Evolutionary conservation across 2,329 filamentous ascomycete genomes (phyloP).

Genomic region (Penicillium sclerotiorum): DNA sequence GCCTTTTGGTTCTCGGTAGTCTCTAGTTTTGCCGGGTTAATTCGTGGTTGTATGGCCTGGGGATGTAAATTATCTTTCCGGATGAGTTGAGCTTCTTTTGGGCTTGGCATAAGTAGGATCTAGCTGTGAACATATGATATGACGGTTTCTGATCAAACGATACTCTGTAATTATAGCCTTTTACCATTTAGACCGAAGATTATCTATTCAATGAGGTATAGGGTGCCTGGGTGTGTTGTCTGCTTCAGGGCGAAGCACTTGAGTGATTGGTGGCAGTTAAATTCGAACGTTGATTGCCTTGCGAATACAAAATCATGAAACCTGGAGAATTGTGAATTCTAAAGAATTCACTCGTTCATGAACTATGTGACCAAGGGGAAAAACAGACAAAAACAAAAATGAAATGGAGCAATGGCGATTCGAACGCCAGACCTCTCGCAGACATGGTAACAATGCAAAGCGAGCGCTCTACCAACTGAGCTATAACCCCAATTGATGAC

Average conservation of each 20-base stretch:
- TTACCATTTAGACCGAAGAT: too few species aligned
- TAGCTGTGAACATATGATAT: neutral
- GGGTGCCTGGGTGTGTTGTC: too few species aligned
- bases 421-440: conserved; percentile 1
- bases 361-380: too few species aligned
- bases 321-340: too few species aligned
- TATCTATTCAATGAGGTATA: too few species aligned
- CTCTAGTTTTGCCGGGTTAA: neutral
- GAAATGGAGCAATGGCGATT: neutral
- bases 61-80: neutral
- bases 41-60: neutral
- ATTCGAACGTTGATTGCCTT: too few species aligned
- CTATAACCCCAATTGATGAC: neutral
- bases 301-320: too few species aligned
- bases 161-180: too few species aligned
- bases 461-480: conserved; percentile 1
- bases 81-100: neutral
- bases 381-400: neutral
- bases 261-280: too few species aligned
- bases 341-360: too few species aligned
- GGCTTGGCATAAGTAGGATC: neutral
- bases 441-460: neutral
- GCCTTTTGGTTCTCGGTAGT: neutral
- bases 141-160: too few species aligned
- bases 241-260: too few species aligned